These are phyloP conservation scores for Neonectria faginata DNA, from an alignment of 2,329 filamentous ascomycete species.

Conservation along the genomic window DNA sequence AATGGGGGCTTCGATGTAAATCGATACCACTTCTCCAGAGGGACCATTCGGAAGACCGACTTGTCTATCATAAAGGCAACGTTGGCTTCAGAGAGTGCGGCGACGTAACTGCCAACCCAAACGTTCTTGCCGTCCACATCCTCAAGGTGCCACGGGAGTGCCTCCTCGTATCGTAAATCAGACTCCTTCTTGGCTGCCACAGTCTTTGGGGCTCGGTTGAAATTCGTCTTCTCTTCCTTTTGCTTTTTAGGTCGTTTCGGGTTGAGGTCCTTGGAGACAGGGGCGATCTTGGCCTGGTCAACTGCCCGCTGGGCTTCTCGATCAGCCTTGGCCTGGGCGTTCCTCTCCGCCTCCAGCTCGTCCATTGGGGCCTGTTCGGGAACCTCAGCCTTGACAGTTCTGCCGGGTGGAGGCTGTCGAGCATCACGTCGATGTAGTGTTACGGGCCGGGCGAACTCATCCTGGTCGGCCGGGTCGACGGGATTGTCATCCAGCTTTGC, in stretches of 20 bases:
- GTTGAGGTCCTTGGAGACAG: conserved; percentile 72
- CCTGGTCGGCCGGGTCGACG: conserved; percentile 75
- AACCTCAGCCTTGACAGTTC: conserved; percentile 71
- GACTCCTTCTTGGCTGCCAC: conserved; percentile 83
- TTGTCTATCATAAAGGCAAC: conserved; percentile 81
- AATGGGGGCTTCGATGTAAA: conserved; percentile 86
- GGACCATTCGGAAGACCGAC: conserved; percentile 83
- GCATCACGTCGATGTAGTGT: conserved; percentile 91
- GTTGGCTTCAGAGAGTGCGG: conserved; percentile 85
- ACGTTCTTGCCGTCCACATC: conserved; percentile 96
- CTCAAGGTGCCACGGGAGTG: conserved; percentile 95
- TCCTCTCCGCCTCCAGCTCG: conserved; percentile 69
- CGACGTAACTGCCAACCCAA: conserved; percentile 93
- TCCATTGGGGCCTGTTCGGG: conserved; percentile 59
- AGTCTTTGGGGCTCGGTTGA: conserved; percentile 81
- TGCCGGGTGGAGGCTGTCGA: conserved; percentile 72
- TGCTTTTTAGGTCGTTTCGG: conserved; percentile 70
- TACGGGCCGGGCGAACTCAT: conserved; percentile 88
- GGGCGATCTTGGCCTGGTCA: conserved; percentile 93
- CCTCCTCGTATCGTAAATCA: conserved; percentile 89
- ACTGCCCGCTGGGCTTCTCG: conserved; percentile 87
- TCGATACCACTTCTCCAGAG: conserved; percentile 95
- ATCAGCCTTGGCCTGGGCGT: conserved; percentile 80
- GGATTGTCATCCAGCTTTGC: conserved; percentile 69
- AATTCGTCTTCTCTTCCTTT: conserved; percentile 86